These are phyloP conservation scores for Monocercomonoides exilis DNA, from an alignment of 78 protist genomes.

Conservation along the genomic window DNA sequence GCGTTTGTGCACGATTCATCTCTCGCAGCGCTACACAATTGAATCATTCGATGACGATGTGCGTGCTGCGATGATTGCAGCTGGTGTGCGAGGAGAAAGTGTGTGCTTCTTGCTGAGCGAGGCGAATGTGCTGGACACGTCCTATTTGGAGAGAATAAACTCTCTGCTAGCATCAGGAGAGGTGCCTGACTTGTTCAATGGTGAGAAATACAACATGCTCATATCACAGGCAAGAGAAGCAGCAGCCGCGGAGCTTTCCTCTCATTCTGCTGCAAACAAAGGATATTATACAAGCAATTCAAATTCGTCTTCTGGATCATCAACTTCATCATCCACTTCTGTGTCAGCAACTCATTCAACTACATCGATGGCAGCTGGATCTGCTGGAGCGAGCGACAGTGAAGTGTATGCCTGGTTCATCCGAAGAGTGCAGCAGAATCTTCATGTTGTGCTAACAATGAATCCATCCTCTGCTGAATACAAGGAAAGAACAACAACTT, in stretches of 20 bases:
- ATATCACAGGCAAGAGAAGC: slow-evolving; percentile 39
- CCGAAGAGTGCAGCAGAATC: slow-evolving; percentile 62
- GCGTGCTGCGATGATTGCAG: slow-evolving; percentile 67
- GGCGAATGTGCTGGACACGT: slow-evolving; percentile 73
- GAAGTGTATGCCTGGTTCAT: slow-evolving; percentile 72
- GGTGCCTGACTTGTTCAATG: slow-evolving; percentile 96
- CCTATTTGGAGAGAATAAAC: slow-evolving; percentile 93
- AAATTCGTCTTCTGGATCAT: neutral
- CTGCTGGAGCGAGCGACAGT: slow-evolving; percentile 46
- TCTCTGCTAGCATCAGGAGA: slow-evolving; percentile 80
- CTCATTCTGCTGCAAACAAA: too few species aligned
- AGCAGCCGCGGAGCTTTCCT: neutral
- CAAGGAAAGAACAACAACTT: slow-evolving; percentile 66
- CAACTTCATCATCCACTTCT: neutral
- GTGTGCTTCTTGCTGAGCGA: slow-evolving; percentile 92
- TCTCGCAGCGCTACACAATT: slow-evolving; percentile 54
- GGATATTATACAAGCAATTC: too few species aligned
- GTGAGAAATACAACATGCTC: slow-evolving; percentile 66
- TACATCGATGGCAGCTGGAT: too few species aligned
- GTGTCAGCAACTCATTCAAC: too few species aligned
- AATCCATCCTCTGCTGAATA: slow-evolving; percentile 83
- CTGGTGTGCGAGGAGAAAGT: slow-evolving; percentile 84
- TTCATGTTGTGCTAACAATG: slow-evolving; percentile 94
- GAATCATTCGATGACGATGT: slow-evolving; percentile 88
- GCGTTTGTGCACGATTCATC: slow-evolving; percentile 55